Evolutionary conservation across 2,329 filamentous ascomycete genomes (phyloP).

Genomic region (Blastomyces parvus): DNA sequence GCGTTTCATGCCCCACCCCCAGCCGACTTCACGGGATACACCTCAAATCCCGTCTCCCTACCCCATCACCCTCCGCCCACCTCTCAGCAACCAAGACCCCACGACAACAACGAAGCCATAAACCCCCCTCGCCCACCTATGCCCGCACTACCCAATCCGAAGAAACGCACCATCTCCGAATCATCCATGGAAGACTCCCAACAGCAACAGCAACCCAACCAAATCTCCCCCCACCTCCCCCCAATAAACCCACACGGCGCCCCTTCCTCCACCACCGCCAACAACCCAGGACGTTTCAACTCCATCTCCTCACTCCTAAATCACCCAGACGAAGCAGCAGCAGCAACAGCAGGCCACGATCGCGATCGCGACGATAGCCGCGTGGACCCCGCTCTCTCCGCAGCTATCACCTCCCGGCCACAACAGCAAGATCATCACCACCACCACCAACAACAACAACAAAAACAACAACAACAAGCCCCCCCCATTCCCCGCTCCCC

Average conservation of each 20-base stretch:
- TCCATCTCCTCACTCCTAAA: slow-evolving; percentile 71
- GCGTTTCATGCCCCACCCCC: slow-evolving; percentile 37
- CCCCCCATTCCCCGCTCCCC: slow-evolving; percentile 12
- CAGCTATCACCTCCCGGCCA: slow-evolving; percentile 17
- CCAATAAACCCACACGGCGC: slow-evolving; percentile 24
- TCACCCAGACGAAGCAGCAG: slow-evolving; percentile 38
- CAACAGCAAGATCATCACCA: slow-evolving; percentile 20
- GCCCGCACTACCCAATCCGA: slow-evolving; percentile 25
- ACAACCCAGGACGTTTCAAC: slow-evolving; percentile 52
- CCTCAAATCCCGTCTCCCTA: slow-evolving; percentile 25
- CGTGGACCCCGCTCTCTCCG: slow-evolving; percentile 33
- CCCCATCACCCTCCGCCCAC: slow-evolving; percentile 24
- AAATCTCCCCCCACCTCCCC: slow-evolving; percentile 29
- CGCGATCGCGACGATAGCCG: slow-evolving; percentile 20
- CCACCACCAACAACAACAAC: slow-evolving; percentile 18
- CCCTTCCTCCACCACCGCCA: slow-evolving; percentile 15
- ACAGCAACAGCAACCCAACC: slow-evolving; percentile 16
- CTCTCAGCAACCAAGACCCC: slow-evolving; percentile 18
- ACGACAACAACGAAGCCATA: slow-evolving; percentile 11
- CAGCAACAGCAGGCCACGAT: neutral
- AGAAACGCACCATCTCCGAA: slow-evolving; percentile 31
- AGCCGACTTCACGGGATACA: slow-evolving; percentile 43
- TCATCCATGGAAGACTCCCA: slow-evolving; percentile 20
- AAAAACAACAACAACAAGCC: slow-evolving; percentile 17
- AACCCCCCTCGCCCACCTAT: slow-evolving; percentile 18